Evolutionary conservation across 129 eudicot genomes (phyloP), one percentile per base, ranked within the genome.

Genomic region (Arctium lappa): DNA sequence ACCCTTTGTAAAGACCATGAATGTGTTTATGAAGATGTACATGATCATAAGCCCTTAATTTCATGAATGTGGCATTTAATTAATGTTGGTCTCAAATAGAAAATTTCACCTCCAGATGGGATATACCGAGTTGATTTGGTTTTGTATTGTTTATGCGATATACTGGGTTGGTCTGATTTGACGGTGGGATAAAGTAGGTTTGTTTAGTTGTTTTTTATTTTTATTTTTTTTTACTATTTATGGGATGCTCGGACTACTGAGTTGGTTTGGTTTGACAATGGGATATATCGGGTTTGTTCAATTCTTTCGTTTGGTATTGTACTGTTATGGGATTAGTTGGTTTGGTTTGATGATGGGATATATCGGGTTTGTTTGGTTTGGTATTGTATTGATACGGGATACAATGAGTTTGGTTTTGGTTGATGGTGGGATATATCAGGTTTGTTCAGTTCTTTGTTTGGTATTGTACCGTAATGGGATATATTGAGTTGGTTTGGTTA

Each of bases 21-120:
- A 65, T 75, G 71, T 34, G 73, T 60, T 81, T 62, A 73, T 40
- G 79, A 38, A 73, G 81, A 36, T 77, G 44, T 72, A 83, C 86
- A 84, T 78, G 82, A 65, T 62, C 71, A 65, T 62, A 44, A 44
- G n/a, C 53, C 3, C 3, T 38, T 46, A 33, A 33, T 80, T 80
- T 69, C 34, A 11, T 42, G 11, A 16, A 44, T 69, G 13, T 16
- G 13, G n/a, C 13, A 66, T 22, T 27, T 27, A 33, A 71, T 18
- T 31, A 34, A 71, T 66, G 71, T 1, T 53, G 42, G 39, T 75
- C 16, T 63, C 2, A n/a, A 5, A 15, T 56, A 4, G 65, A 15
- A 53, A 15, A 13, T 53, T 53, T 53, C 27, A 53, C 65, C 65
- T 53, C 18, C 7, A 53, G 22, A 53, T 53, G 66, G 66, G 8